Base-by-base conservation (phyloP, 257 asterid species). In the Solanum virginianum region DNA sequence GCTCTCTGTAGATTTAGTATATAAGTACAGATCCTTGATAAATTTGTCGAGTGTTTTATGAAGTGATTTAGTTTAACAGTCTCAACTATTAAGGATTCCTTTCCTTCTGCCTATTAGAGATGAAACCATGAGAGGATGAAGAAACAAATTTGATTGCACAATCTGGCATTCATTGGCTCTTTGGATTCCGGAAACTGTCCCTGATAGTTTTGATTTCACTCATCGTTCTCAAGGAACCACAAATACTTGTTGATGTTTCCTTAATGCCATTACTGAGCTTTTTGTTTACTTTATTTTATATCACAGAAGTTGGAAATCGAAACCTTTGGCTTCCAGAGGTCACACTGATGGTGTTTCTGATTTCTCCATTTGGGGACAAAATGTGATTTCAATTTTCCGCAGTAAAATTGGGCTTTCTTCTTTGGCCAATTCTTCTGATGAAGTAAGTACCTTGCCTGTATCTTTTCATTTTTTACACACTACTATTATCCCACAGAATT, bases 281-380 rank as follows among this genome's bases (percentile, higher is more conserved):
- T 59, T 62, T 62, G 22, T 82, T 32, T 32, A 63, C 32, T 69
- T 57, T 86, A 9, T 85, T 77, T 71, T 66, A 45, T 57, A 85
- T 88, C 81, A 56, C 92, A 94, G 97, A 93, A 93, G 90, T 86
- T 93, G 97, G 95, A 90, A 96, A 80, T 89, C 98, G 54, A 93
- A 92, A 80, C 93, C 91, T 45, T 85, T 90, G 84, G 90, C 91
- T 82, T 91, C 88, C 80, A 91, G 90, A 91, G 97, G 99, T 85
- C 97, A 94, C 68, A 88, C 84, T 75, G 99, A 96, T 65, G 94
- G 98, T 43, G 90, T 95, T 83, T 92, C 98, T 56, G 90, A 94
- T 87, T 96, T 96, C 91, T 94, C 98, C 51, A 86, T 95, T 80
- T 94, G 98, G 98, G 99, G 99, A 81, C 92, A 93, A 86, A 92